Conservation (phyloP, 345 rosid species). For the Gossypium turneri region DNA sequence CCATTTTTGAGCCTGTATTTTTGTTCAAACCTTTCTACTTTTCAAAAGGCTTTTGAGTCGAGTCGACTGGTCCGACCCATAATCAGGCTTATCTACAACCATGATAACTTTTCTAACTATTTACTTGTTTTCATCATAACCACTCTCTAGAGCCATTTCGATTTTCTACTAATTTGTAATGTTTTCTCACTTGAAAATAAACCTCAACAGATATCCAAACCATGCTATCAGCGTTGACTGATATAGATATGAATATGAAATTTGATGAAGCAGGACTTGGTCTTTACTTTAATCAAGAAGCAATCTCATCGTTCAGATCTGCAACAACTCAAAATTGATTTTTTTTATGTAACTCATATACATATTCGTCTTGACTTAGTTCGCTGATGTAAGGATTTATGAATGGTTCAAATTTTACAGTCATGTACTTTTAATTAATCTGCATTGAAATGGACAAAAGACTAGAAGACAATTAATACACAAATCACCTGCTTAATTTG, state of each 20-base stretch:
- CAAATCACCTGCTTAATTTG: not conserved
- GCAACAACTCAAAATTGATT: not conserved
- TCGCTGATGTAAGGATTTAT: not conserved
- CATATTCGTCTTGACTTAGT: not conserved
- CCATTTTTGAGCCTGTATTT: too few species aligned
- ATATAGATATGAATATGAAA: not conserved
- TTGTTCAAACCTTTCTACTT: too few species aligned
- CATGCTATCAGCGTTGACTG: not conserved
- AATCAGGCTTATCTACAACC: too few species aligned
- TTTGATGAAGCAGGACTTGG: not conserved
- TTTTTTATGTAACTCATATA: not conserved
- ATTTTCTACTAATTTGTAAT: too few species aligned
- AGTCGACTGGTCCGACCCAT: too few species aligned
- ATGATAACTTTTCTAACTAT: too few species aligned
- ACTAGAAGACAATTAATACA: too few species aligned
- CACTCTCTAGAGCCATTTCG: too few species aligned
- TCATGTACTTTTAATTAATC: not conserved
- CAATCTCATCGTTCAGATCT: not conserved
- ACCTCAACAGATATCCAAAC: not conserved
- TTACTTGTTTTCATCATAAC: too few species aligned
- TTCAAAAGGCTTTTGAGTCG: too few species aligned
- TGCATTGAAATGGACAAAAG: not conserved
- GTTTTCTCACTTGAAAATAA: too few species aligned
- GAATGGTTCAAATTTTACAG: not conserved
- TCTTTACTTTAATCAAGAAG: not conserved